Percentiles rank a stretch among this genome's conserved stretches.
These are phyloP conservation scores for Coemansia javaensis DNA, from an alignment of 192 early-diverging fungal genomes.

Conservation along the genomic window DNA sequence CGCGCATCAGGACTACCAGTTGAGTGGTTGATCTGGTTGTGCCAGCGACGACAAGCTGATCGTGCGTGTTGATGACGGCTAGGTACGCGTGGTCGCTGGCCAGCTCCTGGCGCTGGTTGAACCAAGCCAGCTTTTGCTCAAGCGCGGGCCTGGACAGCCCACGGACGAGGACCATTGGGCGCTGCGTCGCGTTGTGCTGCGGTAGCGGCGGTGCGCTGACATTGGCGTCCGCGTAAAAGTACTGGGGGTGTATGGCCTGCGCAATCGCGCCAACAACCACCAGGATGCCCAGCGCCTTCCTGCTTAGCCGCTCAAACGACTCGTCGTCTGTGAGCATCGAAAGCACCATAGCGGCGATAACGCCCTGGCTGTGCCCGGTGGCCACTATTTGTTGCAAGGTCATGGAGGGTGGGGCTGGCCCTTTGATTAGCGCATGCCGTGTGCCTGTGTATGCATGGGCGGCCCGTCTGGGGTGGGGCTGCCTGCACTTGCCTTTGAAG, in stretches of 20 bases:
- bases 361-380: slow-evolving; percentile 89
- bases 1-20: slow-evolving; percentile 5
- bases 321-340: slow-evolving; percentile 71
- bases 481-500: slow-evolving; percentile 53
- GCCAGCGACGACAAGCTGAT: slow-evolving; percentile 22
- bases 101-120: slow-evolving; percentile 8
- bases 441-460: background rate
- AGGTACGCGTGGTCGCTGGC: slow-evolving; percentile 7
- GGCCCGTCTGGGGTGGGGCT: background rate
- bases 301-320: slow-evolving; percentile 69
- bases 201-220: no score
- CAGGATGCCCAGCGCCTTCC: slow-evolving; percentile 74
- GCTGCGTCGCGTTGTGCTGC: background rate
- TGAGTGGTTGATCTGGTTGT: background rate
- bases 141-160: slow-evolving; percentile 5
- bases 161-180: slow-evolving; percentile 27
- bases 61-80: slow-evolving; percentile 14
- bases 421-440: background rate
- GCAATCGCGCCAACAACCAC: slow-evolving; percentile 81
- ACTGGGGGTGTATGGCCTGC: slow-evolving; percentile 53
- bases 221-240: background rate
- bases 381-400: no score
- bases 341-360: slow-evolving; percentile 79
- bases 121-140: slow-evolving; percentile 1
- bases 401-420: background rate